Evolutionary conservation across 2,329 filamentous ascomycete species (phyloP).

Genomic region (Arthrobotrys conoides): DNA sequence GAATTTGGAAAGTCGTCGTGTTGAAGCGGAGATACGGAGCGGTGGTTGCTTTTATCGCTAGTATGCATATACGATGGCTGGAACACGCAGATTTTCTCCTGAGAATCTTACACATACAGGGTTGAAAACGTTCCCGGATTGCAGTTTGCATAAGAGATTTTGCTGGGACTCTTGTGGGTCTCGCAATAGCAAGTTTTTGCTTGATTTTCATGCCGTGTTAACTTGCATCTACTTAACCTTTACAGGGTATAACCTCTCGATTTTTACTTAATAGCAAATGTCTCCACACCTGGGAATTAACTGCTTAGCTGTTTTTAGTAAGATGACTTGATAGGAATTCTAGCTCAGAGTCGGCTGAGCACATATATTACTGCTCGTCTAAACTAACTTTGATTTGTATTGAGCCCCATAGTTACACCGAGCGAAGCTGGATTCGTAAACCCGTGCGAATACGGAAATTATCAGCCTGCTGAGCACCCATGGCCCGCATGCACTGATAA

Average conservation of each 20-base stretch:
- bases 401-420: not conserved
- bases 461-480: not conserved
- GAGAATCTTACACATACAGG: not conserved
- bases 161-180: not conserved
- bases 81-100: not conserved
- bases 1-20: slow-evolving; percentile 26
- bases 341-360: not conserved
- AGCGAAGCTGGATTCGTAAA: not conserved
- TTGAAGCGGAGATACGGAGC: slow-evolving; percentile 23
- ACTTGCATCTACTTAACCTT: too few relatives aligned
- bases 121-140: not conserved
- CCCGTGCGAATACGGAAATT: slow-evolving; percentile 12
- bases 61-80: slow-evolving; percentile 3
- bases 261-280: too few relatives aligned
- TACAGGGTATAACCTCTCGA: too few relatives aligned
- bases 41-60: slow-evolving; percentile 19
- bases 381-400: not conserved
- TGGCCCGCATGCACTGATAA: slow-evolving; percentile 7
- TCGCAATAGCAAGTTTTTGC: not conserved
- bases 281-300: too few relatives aligned
- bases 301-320: too few relatives aligned
- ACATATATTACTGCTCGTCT: not conserved
- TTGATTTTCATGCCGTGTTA: too few relatives aligned
- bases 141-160: not conserved
- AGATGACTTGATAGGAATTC: too few relatives aligned